Conservation (phyloP, 2,329 filamentous ascomycete species). For the Penicillium sp. region DNA sequence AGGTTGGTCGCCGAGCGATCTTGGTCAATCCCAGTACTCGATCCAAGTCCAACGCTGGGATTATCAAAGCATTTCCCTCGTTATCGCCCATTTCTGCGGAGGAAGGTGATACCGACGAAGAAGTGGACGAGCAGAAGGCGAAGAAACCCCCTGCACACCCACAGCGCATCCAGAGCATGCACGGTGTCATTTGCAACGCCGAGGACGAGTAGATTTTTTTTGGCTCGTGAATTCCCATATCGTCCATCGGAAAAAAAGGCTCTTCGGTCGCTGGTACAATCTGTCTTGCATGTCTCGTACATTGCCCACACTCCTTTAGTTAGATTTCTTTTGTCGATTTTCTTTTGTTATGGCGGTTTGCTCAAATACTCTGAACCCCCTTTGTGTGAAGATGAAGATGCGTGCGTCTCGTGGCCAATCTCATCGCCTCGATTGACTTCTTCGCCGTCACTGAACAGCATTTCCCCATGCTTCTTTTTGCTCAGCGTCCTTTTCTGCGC, state of each 20-base stretch:
- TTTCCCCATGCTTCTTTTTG: no score
- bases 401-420: no score
- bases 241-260: no score
- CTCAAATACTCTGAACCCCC: no score
- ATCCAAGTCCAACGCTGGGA: slow-evolving; percentile 56
- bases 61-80: slow-evolving; percentile 49
- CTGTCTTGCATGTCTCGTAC: no score
- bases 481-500: no score
- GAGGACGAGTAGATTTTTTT: slow-evolving; percentile 4
- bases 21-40: slow-evolving; percentile 57
- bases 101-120: slow-evolving; percentile 29
- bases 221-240: background rate
- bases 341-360: no score
- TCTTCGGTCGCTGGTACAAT: no score
- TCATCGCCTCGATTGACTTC: no score
- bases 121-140: slow-evolving; percentile 23
- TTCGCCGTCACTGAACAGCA: no score
- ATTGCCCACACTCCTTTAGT: no score
- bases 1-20: slow-evolving; percentile 53
- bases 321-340: background rate
- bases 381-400: no score
- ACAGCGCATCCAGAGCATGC: slow-evolving; percentile 51
- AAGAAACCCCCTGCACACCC: slow-evolving; percentile 31
- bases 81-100: slow-evolving; percentile 30
- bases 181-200: slow-evolving; percentile 17